phyloP scores from a whole-genome alignment of 345 rosid genomes.

The Erucastrum elatum region DNA sequence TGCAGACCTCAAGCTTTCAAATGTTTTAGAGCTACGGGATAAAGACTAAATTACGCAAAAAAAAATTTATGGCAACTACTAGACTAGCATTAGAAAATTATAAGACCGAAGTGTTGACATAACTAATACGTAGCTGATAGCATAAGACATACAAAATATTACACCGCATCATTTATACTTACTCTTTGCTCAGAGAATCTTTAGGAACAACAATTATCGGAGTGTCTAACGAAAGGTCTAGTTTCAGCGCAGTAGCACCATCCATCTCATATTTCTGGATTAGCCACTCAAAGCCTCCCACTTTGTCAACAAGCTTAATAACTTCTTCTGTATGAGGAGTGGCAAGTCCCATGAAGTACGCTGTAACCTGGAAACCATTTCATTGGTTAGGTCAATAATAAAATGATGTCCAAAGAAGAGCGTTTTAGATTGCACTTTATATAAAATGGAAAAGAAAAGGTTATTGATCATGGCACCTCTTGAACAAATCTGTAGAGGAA shows the following conservation, averaged over 20 bases:
- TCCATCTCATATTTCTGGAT: slow-evolving; percentile 94
- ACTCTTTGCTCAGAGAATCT: slow-evolving; percentile 92
- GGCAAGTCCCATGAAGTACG: slow-evolving; percentile 93
- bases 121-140: slow-evolving; percentile 5
- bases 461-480: slow-evolving; percentile 61
- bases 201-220: slow-evolving; percentile 87
- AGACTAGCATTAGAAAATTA: slow-evolving; percentile 12
- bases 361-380: slow-evolving; percentile 64
- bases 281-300: slow-evolving; percentile 98
- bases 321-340: slow-evolving; percentile 93
- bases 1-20: slow-evolving; percentile 25
- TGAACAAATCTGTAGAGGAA: slow-evolving; percentile 94
- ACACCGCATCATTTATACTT: slow-evolving; percentile 35
- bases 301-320: slow-evolving; percentile 93
- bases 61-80: slow-evolving; percentile 1
- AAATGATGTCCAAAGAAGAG: slow-evolving; percentile 19
- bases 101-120: slow-evolving; percentile 9
- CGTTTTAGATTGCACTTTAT: neutral
- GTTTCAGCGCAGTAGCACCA: slow-evolving; percentile 88
- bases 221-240: slow-evolving; percentile 92
- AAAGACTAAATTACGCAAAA: slow-evolving; percentile 2
- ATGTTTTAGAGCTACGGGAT: slow-evolving; percentile 1
- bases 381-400: slow-evolving; percentile 25
- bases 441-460: slow-evolving; percentile 16
- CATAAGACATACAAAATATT: slow-evolving; percentile 5